These are phyloP conservation scores for Eucalyptus polybractea DNA, from an alignment of 345 rosid species.

Conservation along the genomic window DNA sequence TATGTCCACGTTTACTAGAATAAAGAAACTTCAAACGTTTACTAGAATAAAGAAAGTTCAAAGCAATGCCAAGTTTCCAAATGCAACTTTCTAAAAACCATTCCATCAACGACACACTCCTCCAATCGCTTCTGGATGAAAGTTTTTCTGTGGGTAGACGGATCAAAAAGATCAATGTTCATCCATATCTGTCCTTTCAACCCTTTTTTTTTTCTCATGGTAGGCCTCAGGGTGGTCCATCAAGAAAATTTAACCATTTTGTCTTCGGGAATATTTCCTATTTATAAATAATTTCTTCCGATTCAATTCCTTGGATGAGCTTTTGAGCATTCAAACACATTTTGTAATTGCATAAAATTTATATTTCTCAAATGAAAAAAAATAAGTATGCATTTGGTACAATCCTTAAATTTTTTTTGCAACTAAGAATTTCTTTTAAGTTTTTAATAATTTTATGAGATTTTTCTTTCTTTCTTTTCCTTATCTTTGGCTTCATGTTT, in stretches of 20 bases:
- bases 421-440: too few relatives aligned
- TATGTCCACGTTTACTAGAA: not conserved
- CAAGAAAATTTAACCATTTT: not conserved
- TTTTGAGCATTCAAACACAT: too few relatives aligned
- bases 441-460: too few relatives aligned
- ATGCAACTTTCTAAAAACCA: not conserved
- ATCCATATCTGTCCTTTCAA: not conserved
- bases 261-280: rapidly evolving
- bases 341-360: too few relatives aligned
- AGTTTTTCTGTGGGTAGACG: not conserved
- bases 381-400: rapidly evolving
- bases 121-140: not conserved
- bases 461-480: too few relatives aligned
- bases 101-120: not conserved
- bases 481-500: too few relatives aligned
- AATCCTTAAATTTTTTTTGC: rapidly evolving
- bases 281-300: too few relatives aligned
- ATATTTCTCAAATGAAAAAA: too few relatives aligned
- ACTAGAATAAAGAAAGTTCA: not conserved
- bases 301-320: rapidly evolving
- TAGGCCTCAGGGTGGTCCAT: not conserved
- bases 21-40: too few relatives aligned
- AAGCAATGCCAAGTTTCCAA: not conserved
- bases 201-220: not conserved
- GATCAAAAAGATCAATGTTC: not conserved